These are phyloP conservation scores for Trametes versicolor DNA, from an alignment of 1,284 basidiomycete species.

Conservation along the genomic window DNA sequence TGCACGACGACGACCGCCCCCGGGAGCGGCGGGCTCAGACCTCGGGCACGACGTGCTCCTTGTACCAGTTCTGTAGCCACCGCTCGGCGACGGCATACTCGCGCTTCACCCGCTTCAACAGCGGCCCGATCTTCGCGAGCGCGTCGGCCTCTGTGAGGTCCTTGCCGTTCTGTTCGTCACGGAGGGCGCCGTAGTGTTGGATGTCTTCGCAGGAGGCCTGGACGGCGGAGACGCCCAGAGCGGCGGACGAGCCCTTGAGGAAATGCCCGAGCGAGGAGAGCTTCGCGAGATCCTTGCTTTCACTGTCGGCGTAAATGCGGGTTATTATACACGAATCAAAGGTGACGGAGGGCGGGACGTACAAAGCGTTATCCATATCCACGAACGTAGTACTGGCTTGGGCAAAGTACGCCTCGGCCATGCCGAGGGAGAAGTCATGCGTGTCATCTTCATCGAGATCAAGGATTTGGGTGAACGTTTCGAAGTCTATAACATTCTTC, in stretches of 20 bases:
- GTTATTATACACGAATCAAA: too few species aligned
- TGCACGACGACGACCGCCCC: conserved; percentile 10
- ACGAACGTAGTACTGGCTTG: conserved; percentile 82
- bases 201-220: conserved; percentile 88
- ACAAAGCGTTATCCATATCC: conserved; percentile 85
- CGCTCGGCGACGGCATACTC: conserved; percentile 67
- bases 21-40: conserved; percentile 15
- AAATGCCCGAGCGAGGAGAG: conserved; percentile 89
- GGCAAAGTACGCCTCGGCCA: conserved; percentile 84
- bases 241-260: conserved; percentile 94
- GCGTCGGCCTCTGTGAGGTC: conserved; percentile 67
- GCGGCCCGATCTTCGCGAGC: conserved; percentile 64
- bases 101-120: conserved; percentile 61
- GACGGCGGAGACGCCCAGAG: conserved; percentile 85
- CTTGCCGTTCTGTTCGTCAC: conserved; percentile 59
- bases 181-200: conserved; percentile 82
- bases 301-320: conserved; percentile 45
- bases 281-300: conserved; percentile 64
- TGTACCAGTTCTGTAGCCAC: conserved; percentile 62
- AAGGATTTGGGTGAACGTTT: conserved; percentile 85
- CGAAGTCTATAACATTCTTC: conserved; percentile 69
- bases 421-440: conserved; percentile 81
- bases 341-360: conserved; percentile 48
- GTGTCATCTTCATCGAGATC: conserved; percentile 90
- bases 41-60: conserved; percentile 33